Base-by-base conservation (phyloP, 208 protist species). In the Trypanosoma cruzi region DNA sequence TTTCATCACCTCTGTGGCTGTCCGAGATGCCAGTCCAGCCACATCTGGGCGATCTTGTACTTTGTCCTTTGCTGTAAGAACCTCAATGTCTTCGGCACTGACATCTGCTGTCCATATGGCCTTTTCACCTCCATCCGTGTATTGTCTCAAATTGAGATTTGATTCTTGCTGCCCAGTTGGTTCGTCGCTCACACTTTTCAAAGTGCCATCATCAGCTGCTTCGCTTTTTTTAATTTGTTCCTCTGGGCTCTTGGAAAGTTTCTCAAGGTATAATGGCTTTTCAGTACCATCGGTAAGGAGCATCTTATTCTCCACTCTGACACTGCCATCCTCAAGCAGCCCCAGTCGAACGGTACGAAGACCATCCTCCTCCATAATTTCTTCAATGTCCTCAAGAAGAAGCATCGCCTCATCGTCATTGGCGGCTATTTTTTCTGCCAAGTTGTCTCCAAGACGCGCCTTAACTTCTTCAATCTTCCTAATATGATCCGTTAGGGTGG, bases 321-420 rank as follows among this genome's bases (percentile, higher is more conserved):
- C 71, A 52, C 72, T 86, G 40, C 86, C 89, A 65, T 88, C 75
- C 46, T 92, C 89, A 1, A 92, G 75, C 22, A 92, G 66, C 40
- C 84, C 73, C 46, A 95, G 54, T 63, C 82, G 82, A 32, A 95
- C 84, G 26, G 89, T 95, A 59, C 88, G 85, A 29, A 95, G 79
- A 26, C 89, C 79, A 22, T 80, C 81, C 49, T 87, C 74, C 65
- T 92, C 84, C 84, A 95, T 89, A 32, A 89, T 77, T 13, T 95
- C 86, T 54, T 95, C 89, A 73, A 95, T 95, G 65, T 95, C 89
- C 74, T 95, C 86, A n/a, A 95, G 73, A 1, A 95, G 74, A 75
- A 88, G 86, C 75, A 92, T 87, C 2, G 86, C 81, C 62, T 95
- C 86, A 58, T 95, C 86, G 49, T 75, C 84, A 44, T 84, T 82